phyloP scores from a whole-genome alignment of 139 green algal species.

The Haematococcus lacustris region DNA sequence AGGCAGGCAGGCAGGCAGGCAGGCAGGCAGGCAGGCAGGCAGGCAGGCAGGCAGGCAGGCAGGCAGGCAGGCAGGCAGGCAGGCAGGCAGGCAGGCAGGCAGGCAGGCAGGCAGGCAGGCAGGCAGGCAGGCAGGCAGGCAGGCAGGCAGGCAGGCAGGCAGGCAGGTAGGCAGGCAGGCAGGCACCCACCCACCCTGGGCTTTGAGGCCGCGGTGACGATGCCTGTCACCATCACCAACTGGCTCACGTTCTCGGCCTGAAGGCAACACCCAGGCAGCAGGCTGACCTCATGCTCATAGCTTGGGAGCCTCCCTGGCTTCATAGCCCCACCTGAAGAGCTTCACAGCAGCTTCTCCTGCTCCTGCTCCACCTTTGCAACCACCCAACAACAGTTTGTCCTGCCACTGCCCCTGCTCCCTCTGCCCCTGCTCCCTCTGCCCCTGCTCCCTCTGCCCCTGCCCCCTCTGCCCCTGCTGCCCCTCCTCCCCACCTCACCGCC shows the following conservation, averaged over 20 bases:
- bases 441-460: too few relatives aligned
- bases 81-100: too few relatives aligned
- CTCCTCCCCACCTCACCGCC: too few relatives aligned
- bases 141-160: too few relatives aligned
- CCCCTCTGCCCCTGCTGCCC: too few relatives aligned
- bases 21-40: too few relatives aligned
- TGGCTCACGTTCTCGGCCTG: conserved; percentile 76
- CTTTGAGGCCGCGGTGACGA: conserved; percentile 85
- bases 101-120: too few relatives aligned
- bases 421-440: not conserved
- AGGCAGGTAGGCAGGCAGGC: too few relatives aligned
- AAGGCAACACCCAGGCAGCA: conserved; percentile 25
- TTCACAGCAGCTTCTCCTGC: not conserved
- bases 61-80: too few relatives aligned
- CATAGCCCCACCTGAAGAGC: not conserved
- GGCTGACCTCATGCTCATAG: not conserved
- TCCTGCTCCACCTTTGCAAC: not conserved
- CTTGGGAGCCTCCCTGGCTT: not conserved
- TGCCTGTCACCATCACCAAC: conserved; percentile 92
- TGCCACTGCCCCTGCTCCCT: not conserved
- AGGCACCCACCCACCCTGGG: conserved; percentile 50
- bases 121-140: too few relatives aligned
- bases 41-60: too few relatives aligned
- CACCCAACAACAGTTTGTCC: not conserved
- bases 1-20: too few relatives aligned